These are phyloP conservation scores for Sanguinoderma infundibulare DNA, from an alignment of 1,284 basidiomycete genomes.

Conservation along the genomic window DNA sequence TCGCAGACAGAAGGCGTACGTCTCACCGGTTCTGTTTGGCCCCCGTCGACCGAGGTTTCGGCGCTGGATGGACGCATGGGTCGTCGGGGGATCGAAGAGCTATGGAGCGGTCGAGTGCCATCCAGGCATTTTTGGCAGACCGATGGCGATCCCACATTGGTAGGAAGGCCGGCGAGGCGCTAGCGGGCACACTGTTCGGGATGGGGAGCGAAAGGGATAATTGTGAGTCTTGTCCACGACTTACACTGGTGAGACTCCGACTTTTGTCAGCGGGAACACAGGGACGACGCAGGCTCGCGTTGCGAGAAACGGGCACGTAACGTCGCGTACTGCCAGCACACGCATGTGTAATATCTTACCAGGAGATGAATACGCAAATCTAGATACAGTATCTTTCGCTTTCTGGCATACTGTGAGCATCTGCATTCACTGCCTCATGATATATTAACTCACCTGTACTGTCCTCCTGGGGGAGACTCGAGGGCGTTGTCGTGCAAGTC, in stretches of 20 bases:
- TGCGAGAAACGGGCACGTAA: too few species aligned
- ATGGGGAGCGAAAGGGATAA: background rate
- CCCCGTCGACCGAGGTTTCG: background rate
- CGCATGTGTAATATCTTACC: too few species aligned
- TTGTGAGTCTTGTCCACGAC: background rate
- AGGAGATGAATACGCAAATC: too few species aligned
- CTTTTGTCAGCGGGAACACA: background rate
- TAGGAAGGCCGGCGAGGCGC: background rate
- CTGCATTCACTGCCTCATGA: too few species aligned
- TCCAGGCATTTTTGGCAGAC: background rate
- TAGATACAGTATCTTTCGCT: too few species aligned
- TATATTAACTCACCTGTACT: too few species aligned
- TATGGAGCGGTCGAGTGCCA: slow-evolving; percentile 3
- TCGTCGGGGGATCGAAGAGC: background rate
- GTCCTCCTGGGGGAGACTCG: too few species aligned
- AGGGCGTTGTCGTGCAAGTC: too few species aligned
- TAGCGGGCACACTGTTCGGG: background rate
- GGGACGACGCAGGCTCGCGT: too few species aligned
- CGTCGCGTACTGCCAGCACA: too few species aligned
- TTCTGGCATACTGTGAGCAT: too few species aligned
- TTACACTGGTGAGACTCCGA: background rate
- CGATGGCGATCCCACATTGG: background rate
- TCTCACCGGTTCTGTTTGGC: background rate
- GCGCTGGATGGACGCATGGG: background rate
- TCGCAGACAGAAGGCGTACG: background rate